A percentile compares a stretch with the other conserved stretches of the same genome.
These are phyloP conservation scores for Hypoxylon sp. DNA, from an alignment of 2,329 filamentous ascomycete genomes.

Conservation along the genomic window DNA sequence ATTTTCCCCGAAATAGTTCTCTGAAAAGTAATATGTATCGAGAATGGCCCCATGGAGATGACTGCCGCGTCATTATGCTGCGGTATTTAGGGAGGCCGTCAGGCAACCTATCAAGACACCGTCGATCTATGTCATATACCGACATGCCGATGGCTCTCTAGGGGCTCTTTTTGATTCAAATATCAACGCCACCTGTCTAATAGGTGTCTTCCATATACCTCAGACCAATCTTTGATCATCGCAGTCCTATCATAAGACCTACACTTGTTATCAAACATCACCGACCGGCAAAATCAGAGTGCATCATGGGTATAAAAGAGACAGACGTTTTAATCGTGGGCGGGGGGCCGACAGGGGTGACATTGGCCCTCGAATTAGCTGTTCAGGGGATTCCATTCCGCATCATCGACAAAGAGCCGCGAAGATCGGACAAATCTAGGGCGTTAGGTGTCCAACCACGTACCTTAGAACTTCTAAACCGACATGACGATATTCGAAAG, in stretches of 20 bases:
- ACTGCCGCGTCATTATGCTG: conserved; percentile 31
- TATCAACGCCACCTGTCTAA: conserved; percentile 17
- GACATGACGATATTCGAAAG: conserved; percentile 59
- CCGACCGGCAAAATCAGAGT: not conserved
- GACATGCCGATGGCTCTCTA: conserved; percentile 1
- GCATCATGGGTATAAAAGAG: conserved; percentile 49
- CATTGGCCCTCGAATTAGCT: conserved; percentile 56
- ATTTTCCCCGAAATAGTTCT: conserved; percentile 21
- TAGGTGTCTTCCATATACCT: conserved; percentile 3
- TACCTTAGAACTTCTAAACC: conserved; percentile 64
- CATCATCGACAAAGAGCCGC: conserved; percentile 60
- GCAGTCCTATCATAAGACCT: not conserved
- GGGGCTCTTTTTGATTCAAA: conserved; percentile 25
- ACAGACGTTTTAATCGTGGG: conserved; percentile 58
- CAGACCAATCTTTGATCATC: not conserved
- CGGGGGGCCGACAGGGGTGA: conserved; percentile 60
- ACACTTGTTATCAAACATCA: not conserved
- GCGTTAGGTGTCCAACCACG: conserved; percentile 64
- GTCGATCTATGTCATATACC: conserved; percentile 3
- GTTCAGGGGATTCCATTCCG: conserved; percentile 51
- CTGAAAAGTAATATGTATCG: conserved; percentile 12
- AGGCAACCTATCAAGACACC: conserved; percentile 1
- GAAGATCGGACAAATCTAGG: conserved; percentile 57
- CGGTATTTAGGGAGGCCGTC: conserved; percentile 14
- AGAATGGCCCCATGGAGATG: conserved; percentile 18